Base-by-base conservation (phyloP, 805 yeast species). In the Metschnikowia lunata region DNA sequence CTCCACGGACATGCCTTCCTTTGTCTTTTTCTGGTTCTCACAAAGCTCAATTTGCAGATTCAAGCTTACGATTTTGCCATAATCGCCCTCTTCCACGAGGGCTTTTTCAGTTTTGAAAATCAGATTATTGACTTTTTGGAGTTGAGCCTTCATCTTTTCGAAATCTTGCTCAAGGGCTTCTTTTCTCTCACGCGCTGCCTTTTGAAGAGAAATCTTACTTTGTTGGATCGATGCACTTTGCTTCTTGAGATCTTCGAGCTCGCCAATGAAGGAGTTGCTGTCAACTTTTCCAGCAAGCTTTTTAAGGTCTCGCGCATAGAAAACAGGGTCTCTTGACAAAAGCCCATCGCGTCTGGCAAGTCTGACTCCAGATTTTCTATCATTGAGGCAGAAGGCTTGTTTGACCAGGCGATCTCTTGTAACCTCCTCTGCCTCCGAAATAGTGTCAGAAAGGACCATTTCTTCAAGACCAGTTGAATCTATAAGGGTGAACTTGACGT, bases 381-480 rank as follows among this genome's bases (percentile, higher is more conserved):
- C 67, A 39, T 71, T 62, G n/a, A 75, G 57, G 15, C 54, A 47
- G 27, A 43, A 48, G 3, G 56, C 77, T 42, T 63, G 55, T 1
- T 47, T 49, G 6, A 80, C 79, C 46, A 76, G 76, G 1, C 46
- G 47, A n/a, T 50, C 48, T 4, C 52, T 48, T 3, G 66, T 61
- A n/a, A 61, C 48, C 0, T 49, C 43, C 51, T 78, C 79, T 0
- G 86, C 91, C 11, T 71, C 73, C 2, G 59, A 52, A 49, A 80
- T 70, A 41, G 79, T 68, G 1, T 73, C 71, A 13, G 79, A 69
- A 33, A 89, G 59, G 0, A 85, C 65, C 0, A 75, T 65, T 9
- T 74, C 69, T 56, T 90, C 95, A 37, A 86, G 74, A 36, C 65
- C 69, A 34, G 72, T 71, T 3, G 72, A 51, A 62, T 87, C 96